Evolutionary conservation across 208 protist species (phyloP), one percentile per base, ranked within the genome.

Genomic region (Wallacemonas collosoma): DNA sequence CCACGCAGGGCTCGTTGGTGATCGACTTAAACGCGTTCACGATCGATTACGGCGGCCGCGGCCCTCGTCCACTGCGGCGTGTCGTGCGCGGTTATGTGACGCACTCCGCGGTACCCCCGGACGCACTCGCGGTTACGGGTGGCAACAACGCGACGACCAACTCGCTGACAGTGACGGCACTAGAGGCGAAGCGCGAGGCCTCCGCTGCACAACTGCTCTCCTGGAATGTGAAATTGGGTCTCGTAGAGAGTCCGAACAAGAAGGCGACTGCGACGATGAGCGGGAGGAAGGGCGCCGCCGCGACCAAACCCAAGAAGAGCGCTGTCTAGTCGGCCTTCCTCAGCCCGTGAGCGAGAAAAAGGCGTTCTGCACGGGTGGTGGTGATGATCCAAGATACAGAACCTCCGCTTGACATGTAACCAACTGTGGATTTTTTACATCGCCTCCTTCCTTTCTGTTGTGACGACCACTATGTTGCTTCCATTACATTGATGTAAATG

Each of bases 1-100:
- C 44, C 60, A 41, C 60, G 11, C 15, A 41, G 57, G 69, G 12
- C 6, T 48, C 65, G 12, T 26, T 81, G 54, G 54, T 78, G 3
- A 55, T 96, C 36, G 78, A 94, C 69, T 70, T 94, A 39, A 74
- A 12, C n/a, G 55, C 36, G 26, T 93, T 79, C 72, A 85, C 82
- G 12, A 86, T 83, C 41, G 88, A 94, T 75, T 96, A 92, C 72
- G 77, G 58, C 58, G 92, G 92, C 62, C 90, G 91, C 58, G 92
- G 90, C n/a, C 86, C 85, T 40, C 85, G 89, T 7, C 62, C 81
- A 55, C 76, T 96, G 64, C 92, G 92, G 5, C 81, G 92, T 2
- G 40, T 95, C 1, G 73, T 93, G 45, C 57, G 82, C 51, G 68
- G 84, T 26, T 70, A 67, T 45, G 72, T 95, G 55, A 87, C 88